Percentiles rank a stretch among this genome's conserved stretches.
phyloP scores from a whole-genome alignment of 1,284 basidiomycete genomes.

The Cryptococcus hybrid region DNA sequence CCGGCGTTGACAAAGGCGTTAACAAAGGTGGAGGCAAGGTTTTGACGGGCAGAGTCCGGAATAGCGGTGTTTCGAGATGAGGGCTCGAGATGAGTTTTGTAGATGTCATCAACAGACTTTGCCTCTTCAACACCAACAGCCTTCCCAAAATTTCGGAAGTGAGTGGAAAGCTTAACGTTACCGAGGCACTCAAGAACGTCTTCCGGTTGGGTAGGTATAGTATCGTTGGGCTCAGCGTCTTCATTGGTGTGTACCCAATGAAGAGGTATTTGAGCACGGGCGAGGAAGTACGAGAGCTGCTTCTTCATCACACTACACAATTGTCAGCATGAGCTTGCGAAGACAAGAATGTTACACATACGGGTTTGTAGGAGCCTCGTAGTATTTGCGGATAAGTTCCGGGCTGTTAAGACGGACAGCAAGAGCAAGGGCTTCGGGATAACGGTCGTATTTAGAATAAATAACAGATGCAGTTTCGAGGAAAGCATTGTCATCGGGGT shows the following conservation, averaged over 20 bases:
- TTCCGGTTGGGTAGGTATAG: conserved; percentile 62
- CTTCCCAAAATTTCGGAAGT: conserved; percentile 91
- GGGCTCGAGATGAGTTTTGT: conserved; percentile 93
- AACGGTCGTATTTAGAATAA: conserved; percentile 83
- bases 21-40: conserved; percentile 95
- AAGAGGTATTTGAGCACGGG: conserved; percentile 85
- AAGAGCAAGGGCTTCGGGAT: conserved; percentile 86
- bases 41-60: conserved; percentile 91
- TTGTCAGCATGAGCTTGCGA: not conserved
- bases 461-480: conserved; percentile 86
- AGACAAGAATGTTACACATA: conserved; percentile 49
- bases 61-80: conserved; percentile 62
- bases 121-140: conserved; percentile 89
- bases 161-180: conserved; percentile 75
- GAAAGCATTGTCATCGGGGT: conserved; percentile 91
- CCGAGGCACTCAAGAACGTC: conserved; percentile 82
- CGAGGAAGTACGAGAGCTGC: conserved; percentile 91
- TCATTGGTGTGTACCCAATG: conserved; percentile 73
- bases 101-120: conserved; percentile 93
- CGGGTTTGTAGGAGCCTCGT: conserved; percentile 81
- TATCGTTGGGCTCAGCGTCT: conserved; percentile 55
- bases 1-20: conserved; percentile 99
- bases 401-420: conserved; percentile 84
- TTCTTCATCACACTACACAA: conserved; percentile 77
- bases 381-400: conserved; percentile 75